A percentile compares a stretch with the other conserved stretches of the same genome.
Evolutionary conservation across 2,329 filamentous ascomycete species (phyloP).

Genomic region (Ophiostoma himal-ulmi): DNA sequence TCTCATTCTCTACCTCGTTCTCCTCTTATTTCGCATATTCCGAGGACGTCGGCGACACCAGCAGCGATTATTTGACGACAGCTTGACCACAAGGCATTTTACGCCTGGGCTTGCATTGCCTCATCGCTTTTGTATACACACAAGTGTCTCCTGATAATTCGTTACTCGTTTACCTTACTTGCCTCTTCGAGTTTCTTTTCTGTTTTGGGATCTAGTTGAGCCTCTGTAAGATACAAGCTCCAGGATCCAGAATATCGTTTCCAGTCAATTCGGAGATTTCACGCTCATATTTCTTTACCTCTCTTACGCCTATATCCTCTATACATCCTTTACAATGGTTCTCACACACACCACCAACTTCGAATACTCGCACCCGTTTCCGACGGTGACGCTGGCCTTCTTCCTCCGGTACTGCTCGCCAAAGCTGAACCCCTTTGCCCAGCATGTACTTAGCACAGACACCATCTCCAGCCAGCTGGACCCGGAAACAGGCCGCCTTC

Average conservation of each 20-base stretch:
- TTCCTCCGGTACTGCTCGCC: conserved; percentile 76
- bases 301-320: neutral
- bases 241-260: conserved; percentile 11
- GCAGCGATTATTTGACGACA: conserved; percentile 9
- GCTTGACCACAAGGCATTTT: conserved; percentile 12
- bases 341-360: conserved; percentile 62
- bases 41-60: conserved; percentile 6
- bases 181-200: neutral
- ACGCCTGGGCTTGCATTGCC: conserved; percentile 11
- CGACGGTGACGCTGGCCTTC: conserved; percentile 80
- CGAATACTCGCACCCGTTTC: conserved; percentile 73
- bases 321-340: conserved; percentile 42
- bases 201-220: conserved; percentile 21
- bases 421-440: conserved; percentile 69
- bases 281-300: neutral
- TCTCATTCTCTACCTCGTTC: conserved; percentile 8
- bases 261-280: neutral
- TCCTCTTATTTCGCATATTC: conserved; percentile 1
- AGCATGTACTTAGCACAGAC: conserved; percentile 77
- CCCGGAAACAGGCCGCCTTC: conserved; percentile 64
- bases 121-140: neutral
- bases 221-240: conserved; percentile 25
- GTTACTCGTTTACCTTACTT: neutral
- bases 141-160: neutral
- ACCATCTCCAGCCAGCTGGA: conserved; percentile 72